phyloP scores from a whole-genome alignment of 495 filamentous ascomycete genomes.

The Geoglossum glabrum region DNA sequence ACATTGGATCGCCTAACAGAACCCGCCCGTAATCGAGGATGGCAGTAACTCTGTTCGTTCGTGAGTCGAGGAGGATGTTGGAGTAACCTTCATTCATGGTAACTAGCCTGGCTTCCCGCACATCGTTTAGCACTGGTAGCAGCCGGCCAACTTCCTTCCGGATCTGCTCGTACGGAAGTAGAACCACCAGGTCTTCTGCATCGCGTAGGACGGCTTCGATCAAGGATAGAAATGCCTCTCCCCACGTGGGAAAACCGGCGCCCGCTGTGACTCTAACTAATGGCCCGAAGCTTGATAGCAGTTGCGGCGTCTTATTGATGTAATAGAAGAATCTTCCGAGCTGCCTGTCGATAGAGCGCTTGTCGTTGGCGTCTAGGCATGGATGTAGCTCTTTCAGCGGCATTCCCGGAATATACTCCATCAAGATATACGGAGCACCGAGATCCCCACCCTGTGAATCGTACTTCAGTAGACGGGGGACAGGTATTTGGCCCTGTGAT shows the following conservation, averaged over 20 bases:
- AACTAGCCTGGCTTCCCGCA: not conserved
- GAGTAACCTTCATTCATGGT: not conserved
- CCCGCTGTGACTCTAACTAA: not conserved
- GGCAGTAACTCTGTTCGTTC: not conserved
- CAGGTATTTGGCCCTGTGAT: not conserved
- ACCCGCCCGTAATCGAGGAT: not conserved
- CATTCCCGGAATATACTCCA: not conserved
- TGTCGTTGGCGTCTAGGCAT: not conserved
- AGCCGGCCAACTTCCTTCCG: not conserved
- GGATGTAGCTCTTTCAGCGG: slow-evolving; percentile 1
- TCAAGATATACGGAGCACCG: slow-evolving; percentile 1
- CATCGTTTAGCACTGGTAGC: not conserved
- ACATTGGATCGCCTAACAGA: not conserved
- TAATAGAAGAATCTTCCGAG: not conserved
- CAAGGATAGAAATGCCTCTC: slow-evolving; percentile 1
- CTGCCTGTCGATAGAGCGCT: not conserved
- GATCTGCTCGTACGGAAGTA: slow-evolving; percentile 4
- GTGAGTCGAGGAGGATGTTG: not conserved
- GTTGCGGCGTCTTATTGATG: not conserved
- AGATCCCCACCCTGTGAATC: not conserved
- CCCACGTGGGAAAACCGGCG: not conserved
- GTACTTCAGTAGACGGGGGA: not conserved
- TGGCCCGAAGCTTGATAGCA: not conserved
- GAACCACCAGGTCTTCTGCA: slow-evolving; percentile 2
- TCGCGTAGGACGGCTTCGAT: slow-evolving; percentile 3